A percentile compares a stretch with the other conserved stretches of the same genome.
Evolutionary conservation across 768 basidiomycete genomes (phyloP).

Genomic region (Clitopilus passeckerianus): DNA sequence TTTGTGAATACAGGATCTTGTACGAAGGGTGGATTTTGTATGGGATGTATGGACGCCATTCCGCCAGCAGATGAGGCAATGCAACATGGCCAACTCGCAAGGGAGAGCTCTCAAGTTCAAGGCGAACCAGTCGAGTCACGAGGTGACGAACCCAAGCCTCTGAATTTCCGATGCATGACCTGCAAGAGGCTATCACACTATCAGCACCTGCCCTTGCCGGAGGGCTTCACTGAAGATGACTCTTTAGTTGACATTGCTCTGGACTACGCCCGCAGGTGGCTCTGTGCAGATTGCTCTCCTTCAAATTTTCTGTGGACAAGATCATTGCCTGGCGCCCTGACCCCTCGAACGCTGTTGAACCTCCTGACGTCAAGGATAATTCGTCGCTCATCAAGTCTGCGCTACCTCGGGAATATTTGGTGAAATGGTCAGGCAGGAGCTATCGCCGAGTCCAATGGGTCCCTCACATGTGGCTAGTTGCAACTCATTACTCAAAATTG

Average conservation of each 20-base stretch:
- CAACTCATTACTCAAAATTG: conserved; percentile 60
- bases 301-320: conserved; percentile 65
- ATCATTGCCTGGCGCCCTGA: conserved; percentile 91
- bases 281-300: conserved; percentile 79
- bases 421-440: conserved; percentile 82
- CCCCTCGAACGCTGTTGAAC: conserved; percentile 60
- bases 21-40: conserved; percentile 72
- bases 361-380: conserved; percentile 30
- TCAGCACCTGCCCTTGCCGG: conserved; percentile 54
- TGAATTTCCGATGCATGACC: conserved; percentile 71
- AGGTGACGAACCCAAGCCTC: neutral
- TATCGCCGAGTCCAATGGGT: conserved; percentile 86
- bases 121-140: neutral
- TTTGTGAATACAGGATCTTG: conserved; percentile 39
- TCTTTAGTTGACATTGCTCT: conserved; percentile 43
- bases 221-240: conserved; percentile 25
- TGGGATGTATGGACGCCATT: conserved; percentile 61
- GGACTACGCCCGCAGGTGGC: conserved; percentile 57
- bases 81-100: neutral
- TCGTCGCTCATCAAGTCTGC: conserved; percentile 47
- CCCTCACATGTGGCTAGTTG: conserved; percentile 85
- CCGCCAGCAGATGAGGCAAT: conserved; percentile 33
- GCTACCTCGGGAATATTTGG: conserved; percentile 87
- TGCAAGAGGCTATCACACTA: conserved; percentile 88
- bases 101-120: neutral